Conservation (phyloP, 2,329 filamentous ascomycete genomes). For the Gaeumannomyces sp. region DNA sequence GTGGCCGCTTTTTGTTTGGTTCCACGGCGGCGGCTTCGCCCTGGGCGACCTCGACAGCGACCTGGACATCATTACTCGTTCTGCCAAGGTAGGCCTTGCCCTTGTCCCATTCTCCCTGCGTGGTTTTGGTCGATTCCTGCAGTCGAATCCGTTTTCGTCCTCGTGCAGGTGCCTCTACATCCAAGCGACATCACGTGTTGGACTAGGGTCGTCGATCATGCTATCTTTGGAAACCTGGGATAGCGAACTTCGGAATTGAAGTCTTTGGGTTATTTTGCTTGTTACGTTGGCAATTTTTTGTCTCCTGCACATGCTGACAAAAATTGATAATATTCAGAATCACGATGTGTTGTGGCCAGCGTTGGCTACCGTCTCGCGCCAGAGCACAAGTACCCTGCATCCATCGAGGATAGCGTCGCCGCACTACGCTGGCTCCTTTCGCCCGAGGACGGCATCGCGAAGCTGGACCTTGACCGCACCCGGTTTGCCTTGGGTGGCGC, state of each 20-base stretch:
- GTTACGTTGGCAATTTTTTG: too few species aligned
- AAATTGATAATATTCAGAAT: not conserved
- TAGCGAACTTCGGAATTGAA: too few species aligned
- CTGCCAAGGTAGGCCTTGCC: constrained; percentile 19
- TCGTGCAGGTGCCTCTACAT: not conserved
- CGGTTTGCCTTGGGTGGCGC: constrained; percentile 21
- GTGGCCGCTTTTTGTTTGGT: constrained; percentile 33
- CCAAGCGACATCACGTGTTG: not conserved
- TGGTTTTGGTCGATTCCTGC: not conserved
- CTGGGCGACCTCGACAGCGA: constrained; percentile 29
- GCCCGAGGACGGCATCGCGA: constrained; percentile 19
- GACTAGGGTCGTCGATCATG: too few species aligned
- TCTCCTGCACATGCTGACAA: too few species aligned
- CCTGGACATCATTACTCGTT: constrained; percentile 27
- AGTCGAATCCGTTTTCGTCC: constrained; percentile 1
- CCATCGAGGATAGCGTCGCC: constrained; percentile 33
- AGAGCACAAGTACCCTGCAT: constrained; percentile 37
- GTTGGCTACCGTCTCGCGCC: constrained; percentile 45
- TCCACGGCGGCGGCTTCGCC: constrained; percentile 34
- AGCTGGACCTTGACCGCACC: constrained; percentile 18
- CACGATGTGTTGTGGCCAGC: constrained; percentile 37
- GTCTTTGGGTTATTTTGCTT: too few species aligned
- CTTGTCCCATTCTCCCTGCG: not conserved
- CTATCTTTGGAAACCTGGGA: too few species aligned
- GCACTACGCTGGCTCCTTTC: constrained; percentile 28